Evolutionary conservation across 257 asterid species (phyloP).

Genomic region (Penstemon newberryi): DNA sequence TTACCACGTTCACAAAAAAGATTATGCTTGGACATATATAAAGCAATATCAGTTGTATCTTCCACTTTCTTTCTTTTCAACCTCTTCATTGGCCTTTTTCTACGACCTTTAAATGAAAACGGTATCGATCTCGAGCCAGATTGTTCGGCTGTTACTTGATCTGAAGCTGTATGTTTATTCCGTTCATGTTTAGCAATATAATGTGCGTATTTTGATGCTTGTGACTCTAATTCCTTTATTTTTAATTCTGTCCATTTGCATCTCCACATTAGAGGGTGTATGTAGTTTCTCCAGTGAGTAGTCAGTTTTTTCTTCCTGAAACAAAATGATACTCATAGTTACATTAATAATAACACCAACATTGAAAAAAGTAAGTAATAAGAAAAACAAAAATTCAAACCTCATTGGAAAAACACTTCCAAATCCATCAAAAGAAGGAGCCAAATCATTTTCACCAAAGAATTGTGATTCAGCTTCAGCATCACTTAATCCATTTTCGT

Average conservation of each 20-base stretch:
- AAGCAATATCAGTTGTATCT: constrained; percentile 45
- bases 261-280: constrained; percentile 91
- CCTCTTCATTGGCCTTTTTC: constrained; percentile 60
- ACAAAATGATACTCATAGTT: neutral
- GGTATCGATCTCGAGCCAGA: constrained; percentile 63
- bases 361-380: neutral
- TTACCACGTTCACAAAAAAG: constrained; percentile 71
- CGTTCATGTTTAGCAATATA: constrained; percentile 43
- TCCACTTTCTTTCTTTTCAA: constrained; percentile 74
- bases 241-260: constrained; percentile 86
- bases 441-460: constrained; percentile 50
- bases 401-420: constrained; percentile 67
- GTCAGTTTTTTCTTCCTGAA: constrained; percentile 84
- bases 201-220: constrained; percentile 55
- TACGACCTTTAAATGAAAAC: constrained; percentile 36
- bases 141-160: constrained; percentile 46
- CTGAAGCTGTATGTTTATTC: constrained; percentile 41
- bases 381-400: constrained; percentile 36
- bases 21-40: constrained; percentile 67
- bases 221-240: constrained; percentile 66
- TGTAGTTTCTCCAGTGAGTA: constrained; percentile 77
- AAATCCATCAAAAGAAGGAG: constrained; percentile 61
- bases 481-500: constrained; percentile 70
- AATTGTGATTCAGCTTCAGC: constrained; percentile 83
- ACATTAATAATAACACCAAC: neutral